Conservation (phyloP, 2,329 filamentous ascomycete genomes). For the Xylariaceae sp. region DNA sequence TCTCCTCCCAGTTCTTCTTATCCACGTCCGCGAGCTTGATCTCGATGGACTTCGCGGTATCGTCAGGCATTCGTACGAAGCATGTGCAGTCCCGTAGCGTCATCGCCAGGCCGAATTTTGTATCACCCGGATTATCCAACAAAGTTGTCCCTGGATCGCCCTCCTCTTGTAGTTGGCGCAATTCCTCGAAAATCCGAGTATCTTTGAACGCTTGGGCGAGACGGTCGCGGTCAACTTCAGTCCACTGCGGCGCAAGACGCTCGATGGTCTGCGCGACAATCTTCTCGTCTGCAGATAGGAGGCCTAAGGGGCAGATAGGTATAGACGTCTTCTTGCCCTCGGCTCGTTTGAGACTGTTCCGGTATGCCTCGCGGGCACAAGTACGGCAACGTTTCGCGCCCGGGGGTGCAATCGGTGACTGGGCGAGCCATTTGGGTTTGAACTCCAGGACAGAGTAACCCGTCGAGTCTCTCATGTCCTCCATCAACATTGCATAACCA, state of each 20-base stretch:
- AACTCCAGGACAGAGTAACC: slow-evolving; percentile 60
- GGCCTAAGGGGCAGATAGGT: slow-evolving; percentile 63
- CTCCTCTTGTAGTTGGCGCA: slow-evolving; percentile 34
- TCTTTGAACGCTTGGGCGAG: slow-evolving; percentile 38
- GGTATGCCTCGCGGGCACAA: slow-evolving; percentile 58
- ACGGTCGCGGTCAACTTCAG: slow-evolving; percentile 30
- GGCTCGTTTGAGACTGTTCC: slow-evolving; percentile 43
- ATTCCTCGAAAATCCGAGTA: slow-evolving; percentile 37
- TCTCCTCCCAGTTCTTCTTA: slow-evolving; percentile 66
- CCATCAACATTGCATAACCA: slow-evolving; percentile 67
- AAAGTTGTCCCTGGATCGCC: slow-evolving; percentile 46
- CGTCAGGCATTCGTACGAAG: slow-evolving; percentile 58
- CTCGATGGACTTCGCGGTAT: slow-evolving; percentile 37
- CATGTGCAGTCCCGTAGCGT: slow-evolving; percentile 77
- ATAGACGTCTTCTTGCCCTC: slow-evolving; percentile 33
- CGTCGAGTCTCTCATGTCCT: slow-evolving; percentile 62
- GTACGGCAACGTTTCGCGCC: slow-evolving; percentile 67
- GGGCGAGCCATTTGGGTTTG: slow-evolving; percentile 81
- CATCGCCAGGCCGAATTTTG: slow-evolving; percentile 67
- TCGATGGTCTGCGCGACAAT: slow-evolving; percentile 43
- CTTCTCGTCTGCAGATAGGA: slow-evolving; percentile 51
- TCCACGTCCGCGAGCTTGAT: slow-evolving; percentile 74
- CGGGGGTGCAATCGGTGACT: slow-evolving; percentile 68
- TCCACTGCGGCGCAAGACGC: slow-evolving; percentile 36
- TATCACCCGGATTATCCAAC: slow-evolving; percentile 36